Evolutionary conservation across 2,329 filamentous ascomycete species (phyloP).

Genomic region (Leptographium lundbergii): DNA sequence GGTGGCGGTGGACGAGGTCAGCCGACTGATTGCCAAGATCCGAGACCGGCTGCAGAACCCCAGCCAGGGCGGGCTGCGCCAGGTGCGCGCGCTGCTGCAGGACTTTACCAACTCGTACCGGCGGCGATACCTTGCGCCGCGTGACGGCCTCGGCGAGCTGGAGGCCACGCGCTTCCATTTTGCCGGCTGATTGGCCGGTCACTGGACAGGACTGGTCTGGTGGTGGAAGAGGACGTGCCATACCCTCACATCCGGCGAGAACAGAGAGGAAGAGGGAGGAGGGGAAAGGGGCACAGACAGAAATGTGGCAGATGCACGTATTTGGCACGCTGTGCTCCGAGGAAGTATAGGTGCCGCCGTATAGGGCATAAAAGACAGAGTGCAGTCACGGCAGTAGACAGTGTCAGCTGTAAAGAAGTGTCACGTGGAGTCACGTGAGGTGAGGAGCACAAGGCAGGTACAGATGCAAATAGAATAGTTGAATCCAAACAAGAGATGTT

Average conservation of each 20-base stretch:
- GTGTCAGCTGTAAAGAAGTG: no score
- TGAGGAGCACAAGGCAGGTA: no score
- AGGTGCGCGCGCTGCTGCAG: constrained; percentile 75
- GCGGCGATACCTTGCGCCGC: constrained; percentile 84
- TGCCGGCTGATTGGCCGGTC: constrained; percentile 29
- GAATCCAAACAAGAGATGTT: no score
- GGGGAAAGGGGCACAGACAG: not conserved
- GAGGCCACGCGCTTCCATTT: constrained; percentile 86
- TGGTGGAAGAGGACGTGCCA: no score
- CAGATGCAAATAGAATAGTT: no score
- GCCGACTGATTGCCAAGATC: constrained; percentile 69
- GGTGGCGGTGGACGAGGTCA: constrained; percentile 66
- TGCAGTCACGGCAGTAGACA: not conserved
- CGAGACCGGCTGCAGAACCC: constrained; percentile 40
- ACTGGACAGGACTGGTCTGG: no score
- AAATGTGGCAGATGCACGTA: not conserved
- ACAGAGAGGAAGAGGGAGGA: not conserved
- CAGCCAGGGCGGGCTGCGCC: constrained; percentile 48
- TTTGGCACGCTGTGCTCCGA: not conserved
- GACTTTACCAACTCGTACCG: constrained; percentile 96
- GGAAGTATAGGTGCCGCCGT: not conserved
- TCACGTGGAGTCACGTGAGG: no score
- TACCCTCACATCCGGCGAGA: no score
- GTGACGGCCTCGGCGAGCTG: constrained; percentile 77
- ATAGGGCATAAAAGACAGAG: not conserved